phyloP scores from a whole-genome alignment of 257 asterid genomes.

The Lithospermum erythrorhizon region DNA sequence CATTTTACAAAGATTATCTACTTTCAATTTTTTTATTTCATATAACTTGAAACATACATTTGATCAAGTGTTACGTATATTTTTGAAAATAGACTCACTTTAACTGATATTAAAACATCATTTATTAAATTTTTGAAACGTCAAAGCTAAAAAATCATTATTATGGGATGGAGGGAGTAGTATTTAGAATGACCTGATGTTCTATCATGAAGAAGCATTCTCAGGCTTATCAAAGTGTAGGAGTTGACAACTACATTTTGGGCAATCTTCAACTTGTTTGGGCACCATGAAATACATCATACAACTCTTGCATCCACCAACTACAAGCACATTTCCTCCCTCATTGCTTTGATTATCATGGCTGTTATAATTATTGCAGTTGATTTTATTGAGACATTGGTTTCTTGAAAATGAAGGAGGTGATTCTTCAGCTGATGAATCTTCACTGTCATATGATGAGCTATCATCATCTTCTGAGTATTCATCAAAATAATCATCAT shows the following conservation, averaged over 20 bases:
- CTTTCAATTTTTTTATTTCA: too few species aligned
- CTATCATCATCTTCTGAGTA: conserved; percentile 17
- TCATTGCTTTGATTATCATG: conserved; percentile 2
- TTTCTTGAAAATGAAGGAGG: conserved; percentile 37
- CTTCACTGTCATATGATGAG: conserved; percentile 46
- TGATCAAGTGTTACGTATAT: too few species aligned
- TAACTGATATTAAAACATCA: too few species aligned
- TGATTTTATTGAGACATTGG: conserved; percentile 11
- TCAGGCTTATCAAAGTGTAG: conserved; percentile 80
- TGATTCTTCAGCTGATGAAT: conserved; percentile 44
- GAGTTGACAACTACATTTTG: conserved; percentile 81
- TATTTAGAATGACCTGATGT: neutral
- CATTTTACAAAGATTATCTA: too few species aligned
- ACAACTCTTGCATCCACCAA: conserved; percentile 90
- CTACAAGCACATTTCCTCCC: conserved; percentile 44
- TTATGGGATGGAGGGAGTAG: too few species aligned
- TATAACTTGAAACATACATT: too few species aligned
- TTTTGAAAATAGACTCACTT: too few species aligned
- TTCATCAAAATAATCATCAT: conserved; percentile 25
- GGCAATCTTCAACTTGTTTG: conserved; percentile 57
- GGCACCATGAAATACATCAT: conserved; percentile 97
- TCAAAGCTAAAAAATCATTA: too few species aligned
- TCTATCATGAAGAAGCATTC: conserved; percentile 6
- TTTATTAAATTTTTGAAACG: too few species aligned
- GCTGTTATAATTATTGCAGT: too few species aligned